These are phyloP conservation scores for Hyphodiscus sp. DNA, from an alignment of 2,329 filamentous ascomycete genomes.

Conservation along the genomic window DNA sequence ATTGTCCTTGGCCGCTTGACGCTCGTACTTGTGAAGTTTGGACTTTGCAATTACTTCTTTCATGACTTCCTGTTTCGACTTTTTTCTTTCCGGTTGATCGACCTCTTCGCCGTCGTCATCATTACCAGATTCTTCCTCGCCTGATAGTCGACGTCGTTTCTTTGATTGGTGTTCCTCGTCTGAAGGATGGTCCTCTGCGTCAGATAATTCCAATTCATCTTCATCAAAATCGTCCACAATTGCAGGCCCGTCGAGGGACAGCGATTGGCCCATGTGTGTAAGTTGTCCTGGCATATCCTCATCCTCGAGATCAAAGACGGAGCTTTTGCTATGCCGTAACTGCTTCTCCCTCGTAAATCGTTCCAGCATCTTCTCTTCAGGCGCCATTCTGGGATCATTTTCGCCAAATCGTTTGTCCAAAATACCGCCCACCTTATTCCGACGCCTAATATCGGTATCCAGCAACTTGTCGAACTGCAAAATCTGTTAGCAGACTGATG, in stretches of 20 bases:
- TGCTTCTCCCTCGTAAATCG: conserved; percentile 87
- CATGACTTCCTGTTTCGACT: conserved; percentile 95
- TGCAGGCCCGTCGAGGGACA: conserved; percentile 53
- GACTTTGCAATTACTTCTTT: conserved; percentile 97
- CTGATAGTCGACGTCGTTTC: conserved; percentile 49
- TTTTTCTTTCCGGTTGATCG: conserved; percentile 73
- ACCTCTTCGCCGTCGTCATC: conserved; percentile 45
- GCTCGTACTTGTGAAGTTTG: conserved; percentile 89
- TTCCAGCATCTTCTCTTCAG: conserved; percentile 87
- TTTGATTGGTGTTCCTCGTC: conserved; percentile 47
- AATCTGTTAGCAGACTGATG: conserved; percentile 10
- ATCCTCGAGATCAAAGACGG: conserved; percentile 87
- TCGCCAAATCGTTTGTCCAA: conserved; percentile 93
- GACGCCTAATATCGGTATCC: conserved; percentile 30
- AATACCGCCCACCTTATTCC: conserved; percentile 88
- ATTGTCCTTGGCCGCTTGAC: conserved; percentile 86
- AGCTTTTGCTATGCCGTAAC: conserved; percentile 66
- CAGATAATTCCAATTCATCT: conserved; percentile 55
- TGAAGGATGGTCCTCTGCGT: conserved; percentile 51
- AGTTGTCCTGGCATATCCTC: conserved; percentile 62
- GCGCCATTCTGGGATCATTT: conserved; percentile 86
- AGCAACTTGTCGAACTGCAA: conserved; percentile 9
- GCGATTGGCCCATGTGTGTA: conserved; percentile 75
- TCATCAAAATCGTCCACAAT: conserved; percentile 72
- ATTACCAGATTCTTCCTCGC: conserved; percentile 41